phyloP scores from a whole-genome alignment of 1,284 basidiomycete genomes.

The Tylopilus orsonianus region DNA sequence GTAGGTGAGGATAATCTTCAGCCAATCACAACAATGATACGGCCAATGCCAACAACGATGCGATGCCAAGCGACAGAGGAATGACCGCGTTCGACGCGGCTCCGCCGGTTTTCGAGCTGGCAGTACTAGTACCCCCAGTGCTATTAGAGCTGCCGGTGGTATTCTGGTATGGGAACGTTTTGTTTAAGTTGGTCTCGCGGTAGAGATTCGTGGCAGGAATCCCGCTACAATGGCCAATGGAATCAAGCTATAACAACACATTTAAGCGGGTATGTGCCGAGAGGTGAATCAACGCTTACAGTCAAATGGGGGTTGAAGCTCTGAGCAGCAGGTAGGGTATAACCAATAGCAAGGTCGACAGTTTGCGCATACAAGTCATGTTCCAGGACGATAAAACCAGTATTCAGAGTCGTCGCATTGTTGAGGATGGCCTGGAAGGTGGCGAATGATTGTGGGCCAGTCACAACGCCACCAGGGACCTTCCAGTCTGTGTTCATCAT shows the following conservation, averaged over 20 bases:
- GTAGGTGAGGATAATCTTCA: conserved; percentile 4
- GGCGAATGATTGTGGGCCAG: conserved; percentile 52
- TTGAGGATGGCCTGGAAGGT: conserved; percentile 63
- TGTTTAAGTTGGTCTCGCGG: conserved; percentile 61
- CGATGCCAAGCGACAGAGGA: conserved; percentile 12
- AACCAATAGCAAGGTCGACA: conserved; percentile 86
- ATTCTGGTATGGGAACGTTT: conserved; percentile 52
- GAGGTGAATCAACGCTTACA: conserved; percentile 37
- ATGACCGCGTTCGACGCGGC: conserved; percentile 15
- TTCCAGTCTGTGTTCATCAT: conserved; percentile 64
- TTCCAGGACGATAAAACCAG: conserved; percentile 84
- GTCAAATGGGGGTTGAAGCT: conserved; percentile 59
- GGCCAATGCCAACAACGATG: conserved; percentile 16
- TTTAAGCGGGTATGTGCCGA: not conserved
- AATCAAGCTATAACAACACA: conserved; percentile 45
- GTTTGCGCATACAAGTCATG: conserved; percentile 86
- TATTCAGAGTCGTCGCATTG: conserved; percentile 57
- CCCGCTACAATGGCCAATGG: conserved; percentile 63
- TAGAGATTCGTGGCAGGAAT: conserved; percentile 59
- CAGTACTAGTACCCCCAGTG: conserved; percentile 3
- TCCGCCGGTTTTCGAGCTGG: conserved; percentile 7
- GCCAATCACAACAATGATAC: conserved; percentile 20
- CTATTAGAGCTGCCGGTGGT: conserved; percentile 15
- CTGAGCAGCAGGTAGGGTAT: conserved; percentile 74
- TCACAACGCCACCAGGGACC: conserved; percentile 71